phyloP scores from a whole-genome alignment of 257 asterid genomes.

The Echium plantagineum region DNA sequence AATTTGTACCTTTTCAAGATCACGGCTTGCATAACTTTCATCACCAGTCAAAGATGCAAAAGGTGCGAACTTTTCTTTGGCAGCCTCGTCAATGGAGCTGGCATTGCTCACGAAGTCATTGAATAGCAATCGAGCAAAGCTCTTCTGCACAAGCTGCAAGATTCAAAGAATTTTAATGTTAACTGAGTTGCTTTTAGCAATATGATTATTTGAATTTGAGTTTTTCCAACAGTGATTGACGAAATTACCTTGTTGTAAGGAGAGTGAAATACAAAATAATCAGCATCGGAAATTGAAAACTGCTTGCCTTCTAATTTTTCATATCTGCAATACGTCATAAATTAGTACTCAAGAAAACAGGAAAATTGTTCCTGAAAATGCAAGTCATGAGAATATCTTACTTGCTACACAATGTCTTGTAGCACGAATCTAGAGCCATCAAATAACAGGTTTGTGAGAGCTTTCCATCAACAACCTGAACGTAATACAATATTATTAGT shows the following conservation, averaged over 20 bases:
- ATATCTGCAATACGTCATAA: slow-evolving; percentile 33
- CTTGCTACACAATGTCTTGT: slow-evolving; percentile 72
- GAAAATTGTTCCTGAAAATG: not conserved
- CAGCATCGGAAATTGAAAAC: slow-evolving; percentile 71
- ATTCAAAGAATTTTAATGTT: slow-evolving; percentile 10
- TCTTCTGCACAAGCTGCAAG: slow-evolving; percentile 96
- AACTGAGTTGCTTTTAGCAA: slow-evolving; percentile 2
- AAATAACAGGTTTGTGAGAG: slow-evolving; percentile 98
- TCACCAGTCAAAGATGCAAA: slow-evolving; percentile 57
- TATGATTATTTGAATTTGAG: not conserved
- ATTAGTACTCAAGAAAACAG: slow-evolving; percentile 12
- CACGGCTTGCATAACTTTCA: slow-evolving; percentile 90
- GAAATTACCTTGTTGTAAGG: slow-evolving; percentile 89
- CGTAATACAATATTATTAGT: slow-evolving; percentile 16
- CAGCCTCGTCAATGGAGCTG: slow-evolving; percentile 75
- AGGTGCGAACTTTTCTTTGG: slow-evolving; percentile 62
- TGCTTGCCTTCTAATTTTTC: slow-evolving; percentile 75
- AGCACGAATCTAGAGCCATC: slow-evolving; percentile 96
- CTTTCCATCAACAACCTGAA: slow-evolving; percentile 96
- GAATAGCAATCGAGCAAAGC: slow-evolving; percentile 77
- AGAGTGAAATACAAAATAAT: slow-evolving; percentile 85
- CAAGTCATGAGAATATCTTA: slow-evolving; percentile 18
- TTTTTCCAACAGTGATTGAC: not conserved
- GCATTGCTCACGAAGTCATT: slow-evolving; percentile 63
- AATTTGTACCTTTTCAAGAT: slow-evolving; percentile 79